Conservation (phyloP, 2,329 filamentous ascomycete species). For the Pseudogymnoascus sp. region DNA sequence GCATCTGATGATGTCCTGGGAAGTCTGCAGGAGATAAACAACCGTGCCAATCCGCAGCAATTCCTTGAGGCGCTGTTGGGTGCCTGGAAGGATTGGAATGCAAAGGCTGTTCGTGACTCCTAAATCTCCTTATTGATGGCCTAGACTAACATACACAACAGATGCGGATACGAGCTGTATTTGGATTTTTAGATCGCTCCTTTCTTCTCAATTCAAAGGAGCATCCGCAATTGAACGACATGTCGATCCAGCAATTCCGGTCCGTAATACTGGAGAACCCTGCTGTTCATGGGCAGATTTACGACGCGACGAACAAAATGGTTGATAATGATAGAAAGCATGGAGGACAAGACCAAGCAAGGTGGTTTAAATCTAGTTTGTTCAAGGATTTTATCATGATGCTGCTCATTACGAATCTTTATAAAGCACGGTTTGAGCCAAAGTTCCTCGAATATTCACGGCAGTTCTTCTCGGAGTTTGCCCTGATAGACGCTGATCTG, state of each 20-base stretch:
- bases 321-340: slow-evolving; percentile 59
- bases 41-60: background rate
- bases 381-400: slow-evolving; percentile 70
- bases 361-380: slow-evolving; percentile 51
- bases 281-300: slow-evolving; percentile 27
- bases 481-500: slow-evolving; percentile 54
- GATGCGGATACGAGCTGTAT: slow-evolving; percentile 74
- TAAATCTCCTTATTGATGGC: background rate
- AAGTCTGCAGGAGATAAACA: background rate
- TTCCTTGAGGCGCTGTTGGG: background rate
- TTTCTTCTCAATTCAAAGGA: slow-evolving; percentile 71
- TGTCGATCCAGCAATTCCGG: slow-evolving; percentile 69
- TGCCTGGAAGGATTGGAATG: slow-evolving; percentile 10
- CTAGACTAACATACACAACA: slow-evolving; percentile 30
- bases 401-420: slow-evolving; percentile 77
- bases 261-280: slow-evolving; percentile 38
- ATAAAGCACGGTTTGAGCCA: slow-evolving; percentile 71
- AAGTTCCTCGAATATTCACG: slow-evolving; percentile 60
- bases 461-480: slow-evolving; percentile 60
- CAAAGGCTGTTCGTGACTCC: background rate
- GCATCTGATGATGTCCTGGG: background rate
- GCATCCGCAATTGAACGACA: slow-evolving; percentile 65
- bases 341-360: slow-evolving; percentile 31
- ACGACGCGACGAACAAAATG: slow-evolving; percentile 40
- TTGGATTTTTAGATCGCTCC: slow-evolving; percentile 87